Evolutionary conservation across 139 green algal species (phyloP).

Genomic region (Coelastrella sp.): DNA sequence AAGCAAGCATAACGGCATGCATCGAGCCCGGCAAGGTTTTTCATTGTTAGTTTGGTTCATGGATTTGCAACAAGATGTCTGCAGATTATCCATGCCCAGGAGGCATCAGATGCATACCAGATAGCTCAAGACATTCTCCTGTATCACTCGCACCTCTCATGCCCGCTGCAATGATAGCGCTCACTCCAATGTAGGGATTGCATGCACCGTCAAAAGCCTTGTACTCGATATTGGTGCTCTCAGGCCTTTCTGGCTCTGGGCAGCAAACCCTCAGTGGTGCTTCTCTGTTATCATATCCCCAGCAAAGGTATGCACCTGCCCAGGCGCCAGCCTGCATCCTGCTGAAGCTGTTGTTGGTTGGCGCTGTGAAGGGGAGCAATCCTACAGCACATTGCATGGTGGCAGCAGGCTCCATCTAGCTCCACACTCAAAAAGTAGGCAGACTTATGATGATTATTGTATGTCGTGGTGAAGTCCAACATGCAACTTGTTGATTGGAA

Average conservation of each 20-base stretch:
- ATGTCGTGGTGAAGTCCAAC: no score
- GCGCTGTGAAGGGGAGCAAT: conserved; percentile 66
- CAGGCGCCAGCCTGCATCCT: conserved; percentile 62
- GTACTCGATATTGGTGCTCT: conserved; percentile 52
- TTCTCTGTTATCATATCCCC: conserved; percentile 50
- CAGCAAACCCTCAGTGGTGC: conserved; percentile 36
- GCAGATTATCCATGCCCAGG: background rate
- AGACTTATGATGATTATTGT: no score
- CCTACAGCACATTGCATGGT: background rate
- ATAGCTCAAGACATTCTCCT: background rate
- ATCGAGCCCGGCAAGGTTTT: background rate
- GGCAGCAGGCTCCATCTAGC: no score
- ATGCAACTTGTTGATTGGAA: no score
- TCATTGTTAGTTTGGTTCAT: no score
- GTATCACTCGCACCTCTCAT: conserved; percentile 50
- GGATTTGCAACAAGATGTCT: background rate
- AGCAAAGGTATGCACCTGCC: conserved; percentile 66
- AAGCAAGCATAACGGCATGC: no score
- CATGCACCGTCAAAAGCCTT: conserved; percentile 67
- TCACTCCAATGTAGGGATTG: conserved; percentile 79
- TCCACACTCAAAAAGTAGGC: no score
- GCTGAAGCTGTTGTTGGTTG: conserved; percentile 57
- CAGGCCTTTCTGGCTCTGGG: background rate
- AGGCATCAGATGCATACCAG: background rate
- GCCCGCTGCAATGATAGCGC: conserved; percentile 67